Base-by-base conservation (phyloP, 371 early-diverging fungal species). In the Mucor plumbeus region DNA sequence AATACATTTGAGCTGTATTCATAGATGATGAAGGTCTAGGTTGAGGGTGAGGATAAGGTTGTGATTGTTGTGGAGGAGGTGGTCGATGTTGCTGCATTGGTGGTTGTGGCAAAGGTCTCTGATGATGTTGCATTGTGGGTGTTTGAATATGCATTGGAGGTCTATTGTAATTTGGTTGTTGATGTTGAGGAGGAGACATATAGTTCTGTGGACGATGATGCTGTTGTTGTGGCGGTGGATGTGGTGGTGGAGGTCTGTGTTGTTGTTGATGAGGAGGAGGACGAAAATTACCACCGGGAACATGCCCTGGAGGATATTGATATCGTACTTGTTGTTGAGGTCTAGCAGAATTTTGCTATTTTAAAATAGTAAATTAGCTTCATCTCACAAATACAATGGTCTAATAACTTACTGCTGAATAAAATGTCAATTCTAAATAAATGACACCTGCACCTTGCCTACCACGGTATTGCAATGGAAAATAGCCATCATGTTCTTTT, bases 381-480 rank as follows among this genome's bases (percentile, higher is more conserved):
- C 26, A 3, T 26, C 26, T 21, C 48, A 5, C 48, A 5, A 48
- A 8, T 6, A 4, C 48, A 19, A 5, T 21, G 21, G 2, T 17
- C 10, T 5, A 57, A n/a, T 13, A 4, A 66, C 70, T 69, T 74
- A 79, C 79, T 26, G 70, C 64, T 17, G 69, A 54, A 64, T 75
- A 77, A 64, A 80, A 77, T 7, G 80, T 80, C 67, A 80, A 64
- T 48, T 80, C 80, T 34, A 80, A 44, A 43, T 65, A 75, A 31
- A 80, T 69, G 44, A 75, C 75, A 0, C 75, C 80, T n/a, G 68
- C 19, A 31, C 71, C 21, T 48, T 50, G 64, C 63, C 64, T 39
- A 17, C 71, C 65, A 63, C 50, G 31, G 21, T 31, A 39, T 11
- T 43, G 58, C 31, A 80, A 48, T 38, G 67, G 66, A 33, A 73